Conservation (phyloP, 2,329 filamentous ascomycete species). For the Paramyrothecium sp. region DNA sequence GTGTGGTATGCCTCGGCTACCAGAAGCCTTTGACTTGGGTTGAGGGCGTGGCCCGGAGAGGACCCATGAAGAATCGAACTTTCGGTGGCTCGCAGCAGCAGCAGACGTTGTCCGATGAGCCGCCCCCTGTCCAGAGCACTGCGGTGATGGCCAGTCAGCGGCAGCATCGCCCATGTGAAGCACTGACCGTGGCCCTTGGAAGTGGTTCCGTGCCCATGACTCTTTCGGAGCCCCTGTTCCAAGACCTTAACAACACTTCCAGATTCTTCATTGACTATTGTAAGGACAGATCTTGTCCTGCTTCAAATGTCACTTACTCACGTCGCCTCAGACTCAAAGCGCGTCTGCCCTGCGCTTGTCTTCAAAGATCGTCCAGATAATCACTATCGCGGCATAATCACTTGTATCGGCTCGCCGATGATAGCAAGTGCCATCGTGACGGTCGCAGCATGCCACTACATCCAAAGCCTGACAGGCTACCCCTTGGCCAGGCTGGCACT, state of each 20-base stretch:
- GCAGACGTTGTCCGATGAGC: neutral
- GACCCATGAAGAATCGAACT: neutral
- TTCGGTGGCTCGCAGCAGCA: neutral
- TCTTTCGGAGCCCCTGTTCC: neutral
- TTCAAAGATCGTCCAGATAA: neutral
- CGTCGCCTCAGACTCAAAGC: neutral
- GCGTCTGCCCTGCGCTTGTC: neutral
- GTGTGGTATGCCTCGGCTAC: neutral
- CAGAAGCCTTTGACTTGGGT: neutral
- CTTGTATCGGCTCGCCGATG: neutral
- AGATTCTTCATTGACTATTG: neutral
- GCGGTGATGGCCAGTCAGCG: too few species aligned
- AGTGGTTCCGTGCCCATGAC: neutral
- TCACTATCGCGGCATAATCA: neutral
- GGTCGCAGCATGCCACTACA: neutral
- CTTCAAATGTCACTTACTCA: too few species aligned
- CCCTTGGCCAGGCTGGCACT: neutral
- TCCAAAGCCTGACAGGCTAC: neutral
- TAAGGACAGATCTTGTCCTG: too few species aligned
- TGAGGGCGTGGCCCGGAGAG: neutral
- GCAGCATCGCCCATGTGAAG: too few species aligned
- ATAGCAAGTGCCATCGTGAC: neutral
- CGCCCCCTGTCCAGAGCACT: too few species aligned
- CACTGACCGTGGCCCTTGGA: neutral
- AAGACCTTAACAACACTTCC: neutral